Evolutionary conservation across 2,329 filamentous ascomycete species (phyloP).

Genomic region (Neoscytalidium dimidiatum): DNA sequence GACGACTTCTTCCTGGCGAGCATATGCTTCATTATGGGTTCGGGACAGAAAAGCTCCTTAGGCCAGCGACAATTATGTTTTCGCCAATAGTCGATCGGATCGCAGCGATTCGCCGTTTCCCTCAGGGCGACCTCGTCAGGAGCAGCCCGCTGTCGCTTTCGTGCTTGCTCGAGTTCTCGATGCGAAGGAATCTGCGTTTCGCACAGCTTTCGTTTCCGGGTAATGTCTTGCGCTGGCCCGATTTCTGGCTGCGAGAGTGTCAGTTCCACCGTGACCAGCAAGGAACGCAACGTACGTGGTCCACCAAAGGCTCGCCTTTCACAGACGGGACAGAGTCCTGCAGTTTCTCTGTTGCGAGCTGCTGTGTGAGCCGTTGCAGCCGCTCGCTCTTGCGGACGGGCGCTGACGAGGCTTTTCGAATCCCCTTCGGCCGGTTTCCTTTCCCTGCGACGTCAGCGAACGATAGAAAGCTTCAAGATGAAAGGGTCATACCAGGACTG

Average conservation of each 20-base stretch:
- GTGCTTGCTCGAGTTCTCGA: neutral
- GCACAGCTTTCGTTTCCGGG: neutral
- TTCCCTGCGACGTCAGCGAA: neutral
- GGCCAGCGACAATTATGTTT: neutral
- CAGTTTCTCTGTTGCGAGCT: neutral
- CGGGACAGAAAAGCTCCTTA: neutral
- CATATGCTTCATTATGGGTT: neutral
- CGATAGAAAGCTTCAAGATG: neutral
- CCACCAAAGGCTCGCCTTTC: neutral
- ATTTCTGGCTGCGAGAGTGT: neutral
- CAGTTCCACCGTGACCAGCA: neutral
- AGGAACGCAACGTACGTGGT: neutral
- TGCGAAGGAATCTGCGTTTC: neutral
- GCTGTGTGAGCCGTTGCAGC: neutral
- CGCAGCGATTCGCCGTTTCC: neutral
- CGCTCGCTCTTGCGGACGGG: neutral
- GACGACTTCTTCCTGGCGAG: neutral
- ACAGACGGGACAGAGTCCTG: neutral
- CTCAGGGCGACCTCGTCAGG: neutral
- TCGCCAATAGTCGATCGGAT: slow-evolving; percentile 11
- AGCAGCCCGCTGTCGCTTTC: neutral
- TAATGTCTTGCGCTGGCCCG: neutral
- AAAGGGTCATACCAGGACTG: neutral
- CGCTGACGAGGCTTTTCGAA: neutral
- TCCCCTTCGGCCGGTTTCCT: neutral